Evolutionary conservation across 495 filamentous ascomycete genomes (phyloP).

Genomic region (Bathelium albidoporum): DNA sequence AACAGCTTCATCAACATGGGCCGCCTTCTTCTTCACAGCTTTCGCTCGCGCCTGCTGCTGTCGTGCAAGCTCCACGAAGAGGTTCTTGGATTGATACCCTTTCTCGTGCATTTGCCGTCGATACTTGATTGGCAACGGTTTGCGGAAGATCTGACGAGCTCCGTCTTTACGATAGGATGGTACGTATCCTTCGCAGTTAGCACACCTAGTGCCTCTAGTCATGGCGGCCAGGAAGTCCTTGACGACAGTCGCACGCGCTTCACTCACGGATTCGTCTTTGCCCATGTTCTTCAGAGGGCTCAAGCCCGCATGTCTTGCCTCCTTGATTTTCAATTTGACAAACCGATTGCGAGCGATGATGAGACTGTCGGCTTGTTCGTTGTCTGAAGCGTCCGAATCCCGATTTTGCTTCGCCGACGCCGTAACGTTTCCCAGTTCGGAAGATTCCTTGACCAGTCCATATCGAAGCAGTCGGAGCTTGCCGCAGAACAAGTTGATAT

Average conservation of each 20-base stretch:
- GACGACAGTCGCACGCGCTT: conserved; percentile 61
- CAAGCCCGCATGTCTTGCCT: conserved; percentile 17
- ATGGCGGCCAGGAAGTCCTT: conserved; percentile 72
- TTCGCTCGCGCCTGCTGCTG: conserved; percentile 14
- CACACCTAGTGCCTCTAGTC: conserved; percentile 52
- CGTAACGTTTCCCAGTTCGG: conserved; percentile 51
- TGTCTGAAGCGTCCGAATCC: conserved; percentile 39
- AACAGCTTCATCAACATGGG: conserved; percentile 56
- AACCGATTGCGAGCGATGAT: conserved; percentile 58
- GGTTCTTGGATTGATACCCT: conserved; percentile 57
- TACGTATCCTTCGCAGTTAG: conserved; percentile 52
- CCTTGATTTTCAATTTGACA: conserved; percentile 55
- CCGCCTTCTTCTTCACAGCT: conserved; percentile 14
- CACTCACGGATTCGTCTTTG: conserved; percentile 72
- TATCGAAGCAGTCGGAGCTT: conserved; percentile 79
- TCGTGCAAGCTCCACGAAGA: conserved; percentile 35
- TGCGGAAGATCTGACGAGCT: conserved; percentile 87
- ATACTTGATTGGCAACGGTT: conserved; percentile 58
- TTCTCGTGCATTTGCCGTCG: conserved; percentile 60
- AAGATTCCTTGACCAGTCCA: conserved; percentile 66
- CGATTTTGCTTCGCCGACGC: conserved; percentile 39
- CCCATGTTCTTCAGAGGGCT: conserved; percentile 30
- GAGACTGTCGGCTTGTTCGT: conserved; percentile 47
- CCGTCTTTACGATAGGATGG: conserved; percentile 76
- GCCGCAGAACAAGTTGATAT: conserved; percentile 67